Evolutionary conservation across 768 basidiomycete genomes (phyloP).

Genomic region (Collybia nuda): DNA sequence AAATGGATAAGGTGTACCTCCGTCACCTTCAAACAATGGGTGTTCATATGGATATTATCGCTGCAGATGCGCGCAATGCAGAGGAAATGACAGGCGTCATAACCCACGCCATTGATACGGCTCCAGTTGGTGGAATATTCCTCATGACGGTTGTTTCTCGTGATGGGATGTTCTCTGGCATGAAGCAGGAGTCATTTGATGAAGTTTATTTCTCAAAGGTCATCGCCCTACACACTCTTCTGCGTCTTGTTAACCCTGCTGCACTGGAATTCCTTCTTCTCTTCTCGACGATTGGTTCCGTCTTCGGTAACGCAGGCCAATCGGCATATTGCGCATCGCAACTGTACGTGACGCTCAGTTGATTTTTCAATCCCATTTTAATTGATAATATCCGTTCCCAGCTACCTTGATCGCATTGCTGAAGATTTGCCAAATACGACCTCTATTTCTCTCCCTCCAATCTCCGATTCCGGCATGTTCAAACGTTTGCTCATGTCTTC

Average conservation of each 20-base stretch:
- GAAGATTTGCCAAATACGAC: slow-evolving; percentile 7
- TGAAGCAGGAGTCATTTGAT: neutral
- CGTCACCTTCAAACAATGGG: neutral
- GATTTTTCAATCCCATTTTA: neutral
- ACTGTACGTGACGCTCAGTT: neutral
- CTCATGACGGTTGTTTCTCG: slow-evolving; percentile 1
- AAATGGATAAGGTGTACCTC: neutral
- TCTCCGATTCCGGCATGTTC: slow-evolving; percentile 8
- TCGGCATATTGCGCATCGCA: slow-evolving; percentile 3
- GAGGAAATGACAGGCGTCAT: neutral
- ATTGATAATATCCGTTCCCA: neutral
- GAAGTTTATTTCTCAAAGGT: slow-evolving; percentile 1
- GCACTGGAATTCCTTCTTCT: slow-evolving; percentile 1
- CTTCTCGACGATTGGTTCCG: slow-evolving; percentile 1
- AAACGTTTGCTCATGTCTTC: slow-evolving; percentile 6
- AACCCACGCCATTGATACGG: neutral
- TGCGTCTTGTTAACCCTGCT: neutral
- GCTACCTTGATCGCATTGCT: slow-evolving; percentile 4
- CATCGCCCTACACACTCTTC: neutral
- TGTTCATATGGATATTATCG: neutral
- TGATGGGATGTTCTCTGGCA: neutral
- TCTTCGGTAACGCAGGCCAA: slow-evolving; percentile 1
- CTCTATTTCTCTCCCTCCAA: slow-evolving; percentile 10
- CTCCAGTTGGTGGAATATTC: neutral
- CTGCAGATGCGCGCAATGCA: neutral